Evolutionary conservation across 2,329 filamentous ascomycete genomes (phyloP).

Genomic region (Aurifilum marmelostoma): DNA sequence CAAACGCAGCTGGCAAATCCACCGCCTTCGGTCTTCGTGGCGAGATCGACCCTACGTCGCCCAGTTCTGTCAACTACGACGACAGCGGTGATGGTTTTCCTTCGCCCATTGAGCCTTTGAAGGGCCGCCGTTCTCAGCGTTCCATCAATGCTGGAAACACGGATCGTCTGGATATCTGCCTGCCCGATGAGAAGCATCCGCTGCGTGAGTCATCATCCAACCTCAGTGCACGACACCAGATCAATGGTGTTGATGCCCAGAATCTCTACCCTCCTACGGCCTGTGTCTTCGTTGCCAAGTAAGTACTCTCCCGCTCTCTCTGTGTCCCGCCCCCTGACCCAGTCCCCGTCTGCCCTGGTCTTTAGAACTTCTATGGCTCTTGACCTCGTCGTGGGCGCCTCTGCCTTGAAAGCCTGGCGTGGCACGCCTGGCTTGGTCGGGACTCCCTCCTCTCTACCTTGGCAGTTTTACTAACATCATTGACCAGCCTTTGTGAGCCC

Average conservation of each 20-base stretch:
- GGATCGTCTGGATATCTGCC: constrained; percentile 18
- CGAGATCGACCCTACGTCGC: no score
- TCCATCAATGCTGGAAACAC: constrained; percentile 16
- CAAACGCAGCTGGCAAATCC: not conserved
- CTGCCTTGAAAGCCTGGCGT: not conserved
- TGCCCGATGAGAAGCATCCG: constrained; percentile 16
- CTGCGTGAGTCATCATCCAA: constrained; percentile 27
- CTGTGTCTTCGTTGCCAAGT: constrained; percentile 71
- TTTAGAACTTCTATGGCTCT: not conserved
- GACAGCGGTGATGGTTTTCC: constrained; percentile 22
- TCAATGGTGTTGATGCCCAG: constrained; percentile 52
- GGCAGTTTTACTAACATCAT: constrained; percentile 26
- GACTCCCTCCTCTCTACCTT: not conserved
- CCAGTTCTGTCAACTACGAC: not conserved
- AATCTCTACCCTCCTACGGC: constrained; percentile 55
- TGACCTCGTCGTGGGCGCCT: not conserved
- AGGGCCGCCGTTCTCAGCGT: constrained; percentile 17
- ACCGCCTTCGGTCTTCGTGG: no score
- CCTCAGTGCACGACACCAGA: constrained; percentile 28
- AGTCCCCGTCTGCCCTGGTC: no score
- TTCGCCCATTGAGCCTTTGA: constrained; percentile 16
- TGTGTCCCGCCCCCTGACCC: no score
- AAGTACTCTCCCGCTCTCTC: constrained; percentile 38
- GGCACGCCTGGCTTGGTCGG: not conserved
- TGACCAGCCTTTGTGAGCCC: constrained; percentile 56